phyloP scores from a whole-genome alignment of 2,329 filamentous ascomycete species.

The Fusarium camptoceras region DNA sequence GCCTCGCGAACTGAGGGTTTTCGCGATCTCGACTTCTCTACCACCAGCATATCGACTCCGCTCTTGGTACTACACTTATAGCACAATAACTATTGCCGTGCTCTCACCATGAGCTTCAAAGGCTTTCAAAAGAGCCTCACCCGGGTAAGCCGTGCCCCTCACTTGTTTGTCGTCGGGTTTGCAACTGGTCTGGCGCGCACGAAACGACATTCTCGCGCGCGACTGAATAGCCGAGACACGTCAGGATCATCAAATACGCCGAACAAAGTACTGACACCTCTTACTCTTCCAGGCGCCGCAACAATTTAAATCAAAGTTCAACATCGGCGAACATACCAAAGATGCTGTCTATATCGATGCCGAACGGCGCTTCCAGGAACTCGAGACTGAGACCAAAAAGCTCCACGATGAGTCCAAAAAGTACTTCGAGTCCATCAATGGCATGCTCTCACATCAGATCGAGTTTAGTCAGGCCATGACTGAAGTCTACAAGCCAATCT shows the following conservation, averaged over 20 bases:
- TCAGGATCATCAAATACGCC: neutral
- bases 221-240: neutral
- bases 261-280: conserved; percentile 9
- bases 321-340: conserved; percentile 94
- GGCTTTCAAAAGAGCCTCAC: conserved; percentile 91
- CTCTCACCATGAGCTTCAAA: conserved; percentile 87
- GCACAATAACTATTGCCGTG: conserved; percentile 12
- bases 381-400: conserved; percentile 96
- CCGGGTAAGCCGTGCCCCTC: conserved; percentile 71
- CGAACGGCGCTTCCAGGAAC: conserved; percentile 91
- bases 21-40: conserved; percentile 25
- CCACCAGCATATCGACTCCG: conserved; percentile 14
- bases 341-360: conserved; percentile 95
- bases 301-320: conserved; percentile 90
- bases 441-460: conserved; percentile 97
- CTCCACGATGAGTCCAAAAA: conserved; percentile 97
- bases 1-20: conserved; percentile 44
- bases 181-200: conserved; percentile 28
- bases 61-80: conserved; percentile 9
- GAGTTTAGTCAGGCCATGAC: conserved; percentile 96
- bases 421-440: conserved; percentile 97
- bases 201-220: conserved; percentile 25
- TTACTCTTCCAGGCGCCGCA: conserved; percentile 77
- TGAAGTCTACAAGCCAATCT: conserved; percentile 98
- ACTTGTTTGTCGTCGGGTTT: conserved; percentile 35